Evolutionary conservation across 768 basidiomycete genomes (phyloP), one percentile per base, ranked within the genome.

Genomic region (Mycena rebaudengoi): DNA sequence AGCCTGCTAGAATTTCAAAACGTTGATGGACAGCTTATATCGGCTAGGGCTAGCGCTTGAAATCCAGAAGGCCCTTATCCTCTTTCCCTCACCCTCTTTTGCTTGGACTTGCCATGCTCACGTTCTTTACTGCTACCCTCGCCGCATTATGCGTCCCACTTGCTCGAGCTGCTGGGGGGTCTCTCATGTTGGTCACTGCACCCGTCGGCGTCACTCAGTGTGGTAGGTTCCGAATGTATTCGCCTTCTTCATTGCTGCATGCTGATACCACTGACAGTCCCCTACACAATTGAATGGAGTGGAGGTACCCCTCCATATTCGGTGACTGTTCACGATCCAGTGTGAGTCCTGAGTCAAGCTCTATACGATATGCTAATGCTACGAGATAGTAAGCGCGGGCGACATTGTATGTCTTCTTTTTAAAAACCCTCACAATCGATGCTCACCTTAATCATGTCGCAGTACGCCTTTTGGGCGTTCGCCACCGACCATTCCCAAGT

Each of bases 71-170:
- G n/a, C n/a, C n/a, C n/a, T n/a, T n/a, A n/a, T n/a, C n/a, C n/a
- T n/a, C n/a, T n/a, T n/a, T n/a, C 32, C 20, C 30, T 23, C 55
- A 7, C 25, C 37, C n/a, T 29, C 29, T 7, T 46, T 25, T 59
- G 46, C 37, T 59, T 59, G 20, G 12, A 45, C 13, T 49, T 59
- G 57, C 45, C 13, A 59, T 59, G 57, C 45, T 59, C 46, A 59
- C 57, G 20, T 29, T 59, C 44, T 28, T 59, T 50, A 14, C 28
- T 21, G 8, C 32, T n/a, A n/a, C n/a, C n/a, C 20, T 59, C 26
- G 57, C 37, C 12, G 25, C 26, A 32, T 29, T 59, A 25, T 21
- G 41, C 28, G 2, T 59, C 29, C 39, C 14, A 45, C 25, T 28
- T 30, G 48, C 29, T 16, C 57, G 13, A 28, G 46, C 57, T 37